Conservation (phyloP, 1,284 basidiomycete species). For the Apiotrichum montevideense region DNA sequence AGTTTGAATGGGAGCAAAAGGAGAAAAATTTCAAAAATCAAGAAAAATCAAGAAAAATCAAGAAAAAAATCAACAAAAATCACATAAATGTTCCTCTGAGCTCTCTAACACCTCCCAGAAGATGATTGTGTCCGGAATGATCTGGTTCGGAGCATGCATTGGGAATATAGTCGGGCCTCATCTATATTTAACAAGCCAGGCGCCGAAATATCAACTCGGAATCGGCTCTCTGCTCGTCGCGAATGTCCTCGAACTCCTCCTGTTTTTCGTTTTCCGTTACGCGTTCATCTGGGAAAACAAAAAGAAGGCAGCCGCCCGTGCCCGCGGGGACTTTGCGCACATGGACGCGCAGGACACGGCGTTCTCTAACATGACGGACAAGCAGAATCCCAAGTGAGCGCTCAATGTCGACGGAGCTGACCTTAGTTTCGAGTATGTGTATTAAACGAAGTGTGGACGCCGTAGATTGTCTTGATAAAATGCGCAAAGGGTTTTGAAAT, state of each 20-base stretch:
- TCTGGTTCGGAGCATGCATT: conserved; percentile 43
- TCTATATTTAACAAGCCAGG: conserved; percentile 45
- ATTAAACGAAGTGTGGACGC: too few relatives aligned
- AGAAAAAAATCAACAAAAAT: too few relatives aligned
- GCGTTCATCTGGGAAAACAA: conserved; percentile 47
- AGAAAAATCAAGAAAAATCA: too few relatives aligned
- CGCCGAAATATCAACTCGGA: conserved; percentile 48
- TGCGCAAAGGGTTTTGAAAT: too few relatives aligned
- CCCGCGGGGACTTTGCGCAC: not conserved
- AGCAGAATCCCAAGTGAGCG: conserved; percentile 40
- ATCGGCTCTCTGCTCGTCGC: conserved; percentile 48
- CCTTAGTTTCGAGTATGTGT: too few relatives aligned
- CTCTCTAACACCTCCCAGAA: conserved; percentile 8
- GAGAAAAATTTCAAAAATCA: too few relatives aligned
- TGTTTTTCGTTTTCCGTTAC: conserved; percentile 47
- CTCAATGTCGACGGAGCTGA: too few relatives aligned
- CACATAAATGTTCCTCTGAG: too few relatives aligned
- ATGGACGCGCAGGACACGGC: conserved; percentile 28
- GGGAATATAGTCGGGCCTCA: conserved; percentile 50
- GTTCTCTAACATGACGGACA: conserved; percentile 44
- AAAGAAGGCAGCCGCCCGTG: conserved; percentile 40
- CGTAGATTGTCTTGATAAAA: too few relatives aligned
- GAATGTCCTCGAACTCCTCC: conserved; percentile 41
- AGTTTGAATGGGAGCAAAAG: too few relatives aligned
- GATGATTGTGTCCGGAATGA: conserved; percentile 44